Evolutionary conservation across 139 green algal species (phyloP).

Genomic region (Coccomyxa sp.): DNA sequence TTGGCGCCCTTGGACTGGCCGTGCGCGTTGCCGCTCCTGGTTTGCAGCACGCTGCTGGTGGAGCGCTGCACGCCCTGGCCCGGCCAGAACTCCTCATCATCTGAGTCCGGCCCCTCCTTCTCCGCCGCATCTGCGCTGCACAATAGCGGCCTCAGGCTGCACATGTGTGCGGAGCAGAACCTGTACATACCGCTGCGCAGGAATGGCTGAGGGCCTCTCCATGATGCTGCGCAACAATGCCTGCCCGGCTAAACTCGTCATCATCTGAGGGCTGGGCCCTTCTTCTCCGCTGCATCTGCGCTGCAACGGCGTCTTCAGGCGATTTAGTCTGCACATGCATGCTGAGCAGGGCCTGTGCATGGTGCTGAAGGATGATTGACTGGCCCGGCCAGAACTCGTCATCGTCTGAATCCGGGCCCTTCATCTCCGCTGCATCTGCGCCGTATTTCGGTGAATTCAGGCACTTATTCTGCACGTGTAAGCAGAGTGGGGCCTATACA

Average conservation of each 20-base stretch:
- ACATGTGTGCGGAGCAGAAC: no score
- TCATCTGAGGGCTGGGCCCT: neutral
- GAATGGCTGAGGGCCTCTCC: no score
- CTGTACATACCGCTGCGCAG: no score
- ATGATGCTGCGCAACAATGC: neutral
- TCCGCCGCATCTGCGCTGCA: neutral
- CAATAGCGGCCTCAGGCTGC: neutral
- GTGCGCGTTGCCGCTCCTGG: constrained; percentile 9
- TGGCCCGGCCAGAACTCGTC: neutral
- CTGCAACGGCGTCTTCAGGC: neutral
- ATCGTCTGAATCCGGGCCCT: neutral
- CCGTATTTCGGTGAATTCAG: neutral
- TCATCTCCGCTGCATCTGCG: neutral
- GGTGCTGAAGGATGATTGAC: no score
- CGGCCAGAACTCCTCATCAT: neutral
- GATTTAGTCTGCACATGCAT: no score
- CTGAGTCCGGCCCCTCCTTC: neutral
- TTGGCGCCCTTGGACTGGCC: neutral
- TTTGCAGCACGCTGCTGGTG: constrained; percentile 4
- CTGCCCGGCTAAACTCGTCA: neutral
- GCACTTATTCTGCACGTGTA: no score
- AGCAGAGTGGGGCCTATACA: no score
- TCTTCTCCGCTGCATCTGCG: neutral
- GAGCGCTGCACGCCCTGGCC: neutral
- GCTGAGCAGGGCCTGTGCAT: no score